phyloP scores from a whole-genome alignment of 805 yeast genomes.

The Kregervanrija fluxuum region DNA sequence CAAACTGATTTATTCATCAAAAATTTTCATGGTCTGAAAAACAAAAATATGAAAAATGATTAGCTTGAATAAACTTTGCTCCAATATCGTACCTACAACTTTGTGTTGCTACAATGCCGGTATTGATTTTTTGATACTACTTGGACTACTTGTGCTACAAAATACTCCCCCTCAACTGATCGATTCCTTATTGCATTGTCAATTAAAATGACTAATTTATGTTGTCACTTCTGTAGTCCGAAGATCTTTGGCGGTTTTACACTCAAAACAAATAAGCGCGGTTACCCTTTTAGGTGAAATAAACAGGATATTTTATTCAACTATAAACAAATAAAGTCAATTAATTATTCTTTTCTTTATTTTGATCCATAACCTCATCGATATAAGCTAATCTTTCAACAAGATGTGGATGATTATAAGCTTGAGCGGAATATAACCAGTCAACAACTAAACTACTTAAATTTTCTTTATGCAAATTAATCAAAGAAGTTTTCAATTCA shows the following conservation, averaged over 20 bases:
- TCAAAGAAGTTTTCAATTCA: conserved; percentile 64
- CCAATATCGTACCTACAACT: no score
- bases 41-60: no score
- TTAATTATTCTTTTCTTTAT: conserved; percentile 14
- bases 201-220: no score
- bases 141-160: no score
- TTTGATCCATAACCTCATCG: conserved; percentile 28
- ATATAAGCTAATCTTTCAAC: conserved; percentile 83
- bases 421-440: conserved; percentile 81
- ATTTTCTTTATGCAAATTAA: conserved; percentile 72
- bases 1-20: no score
- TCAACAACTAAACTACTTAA: conserved; percentile 85
- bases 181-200: no score
- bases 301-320: not conserved
- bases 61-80: no score
- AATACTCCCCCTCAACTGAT: no score
- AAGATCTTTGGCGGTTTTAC: not conserved
- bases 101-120: no score
- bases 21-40: no score
- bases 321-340: not conserved
- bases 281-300: conserved; percentile 7
- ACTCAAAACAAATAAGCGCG: conserved; percentile 8
- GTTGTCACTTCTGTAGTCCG: no score
- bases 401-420: conserved; percentile 85
- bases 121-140: no score